Evolutionary conservation across 2,329 filamentous ascomycete genomes (phyloP), one percentile per base, ranked within the genome.

Genomic region (Didymellaceae sp.): DNA sequence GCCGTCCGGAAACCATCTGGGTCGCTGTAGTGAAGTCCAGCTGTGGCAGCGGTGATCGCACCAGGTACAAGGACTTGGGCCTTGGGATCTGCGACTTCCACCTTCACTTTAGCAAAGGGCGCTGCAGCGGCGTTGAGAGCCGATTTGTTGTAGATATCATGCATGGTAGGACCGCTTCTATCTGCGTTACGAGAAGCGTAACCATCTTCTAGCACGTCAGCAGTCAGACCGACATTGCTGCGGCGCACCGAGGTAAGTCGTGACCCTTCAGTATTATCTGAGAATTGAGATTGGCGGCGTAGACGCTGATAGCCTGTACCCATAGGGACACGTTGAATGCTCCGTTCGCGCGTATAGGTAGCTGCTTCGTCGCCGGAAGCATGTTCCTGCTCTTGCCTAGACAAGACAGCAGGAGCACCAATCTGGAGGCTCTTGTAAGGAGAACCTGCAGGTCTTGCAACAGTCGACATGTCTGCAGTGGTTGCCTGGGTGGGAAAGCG

Each of bases 171-270:
- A 14, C n/a, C n/a, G n/a, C n/a, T n/a, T n/a, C n/a, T n/a, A n/a
- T n/a, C n/a, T n/a, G n/a, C n/a, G n/a, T n/a, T n/a, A n/a, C n/a
- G n/a, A n/a, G n/a, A n/a, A n/a, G n/a, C n/a, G n/a, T n/a, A n/a
- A n/a, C n/a, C n/a, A n/a, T n/a, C n/a, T n/a, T 49, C 47, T 10
- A 41, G n/a, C 9, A 33, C 21, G 25, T 34, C 25, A n/a, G 51
- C 46, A 28, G 55, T 43, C 13, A 59, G 62, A 16, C 70, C 65
- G 40, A 73, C 66, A 34, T 67, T 59, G 14, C 67, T 57, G 14
- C 72, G 68, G 13, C 59, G 8, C 64, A 13, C 51, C 30, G 21
- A 54, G 39, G n/a, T 32, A 10, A 28, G 24, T 53, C 65, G 18
- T 58, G 64, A 62, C 3, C 62, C 58, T n/a, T 56, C 50, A 18